Base-by-base conservation (phyloP, 345 rosid genomes). In the Kandelia obovata region DNA sequence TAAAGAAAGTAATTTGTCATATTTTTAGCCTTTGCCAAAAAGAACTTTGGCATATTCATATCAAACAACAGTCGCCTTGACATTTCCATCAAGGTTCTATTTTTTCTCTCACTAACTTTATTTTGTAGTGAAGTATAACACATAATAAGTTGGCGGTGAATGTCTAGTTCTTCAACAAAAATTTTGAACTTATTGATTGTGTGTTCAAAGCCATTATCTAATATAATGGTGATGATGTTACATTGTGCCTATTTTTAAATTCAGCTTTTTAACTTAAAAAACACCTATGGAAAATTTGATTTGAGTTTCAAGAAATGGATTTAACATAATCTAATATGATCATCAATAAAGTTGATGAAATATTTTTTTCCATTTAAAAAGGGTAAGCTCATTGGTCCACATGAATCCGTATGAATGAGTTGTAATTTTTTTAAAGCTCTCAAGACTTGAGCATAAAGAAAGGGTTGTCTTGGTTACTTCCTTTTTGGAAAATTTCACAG, bases 1-100 rank as follows among this genome's bases (percentile, higher is more conserved):
- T 21, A 21, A 21, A 21, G 21, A 21, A 21, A 21, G 21, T 21
- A 21, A 21, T 21, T 21, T 21, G 21, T 21, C 21, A 21, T 21
- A 21, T 21, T 21, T 21, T 21, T 21, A 21, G 21, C 21, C 21
- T 21, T 21, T 21, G 21, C 21, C 21, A 21, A 21, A 21, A 21
- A 21, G 21, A 21, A 21, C 21, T 21, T 21, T 21, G 21, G 21
- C 21, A 21, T 21, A 21, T 21, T 21, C 21, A 21, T 21, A 21
- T 21, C 21, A 21, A 21, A 21, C 21, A 28, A 28, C 3, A 1
- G 30, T 28, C 32, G 31, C 9, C 31, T 61, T 2, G 20, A 51
- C 67, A 71, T 71, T 17, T 71, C 37, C 66, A 71, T 35, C 0
- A 62, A 1, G 0, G 30, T 34, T 46, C 10, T 43, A 7, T 53